A percentile compares a stretch with the other conserved stretches of the same genome.
phyloP scores from a whole-genome alignment of 441 rosid genomes.

The Cnidoscolus chayamansa region DNA sequence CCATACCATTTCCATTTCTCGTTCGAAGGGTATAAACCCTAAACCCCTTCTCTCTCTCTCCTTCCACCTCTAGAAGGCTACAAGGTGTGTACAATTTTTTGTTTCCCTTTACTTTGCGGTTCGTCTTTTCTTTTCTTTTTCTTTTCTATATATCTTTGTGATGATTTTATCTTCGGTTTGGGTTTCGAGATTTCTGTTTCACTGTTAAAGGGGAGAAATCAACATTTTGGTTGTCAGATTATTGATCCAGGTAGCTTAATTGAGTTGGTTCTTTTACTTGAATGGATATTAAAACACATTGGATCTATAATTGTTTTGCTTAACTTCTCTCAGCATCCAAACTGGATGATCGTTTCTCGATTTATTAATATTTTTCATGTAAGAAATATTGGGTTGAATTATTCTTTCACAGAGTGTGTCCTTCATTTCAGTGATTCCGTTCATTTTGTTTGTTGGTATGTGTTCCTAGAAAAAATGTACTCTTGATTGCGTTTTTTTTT shows the following conservation, averaged over 20 bases:
- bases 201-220: neutral
- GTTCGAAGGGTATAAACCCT: constrained; percentile 7
- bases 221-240: neutral
- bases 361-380: neutral
- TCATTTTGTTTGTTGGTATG: neutral
- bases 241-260: neutral
- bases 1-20: too few relatives aligned
- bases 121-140: neutral
- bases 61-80: neutral
- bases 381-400: neutral
- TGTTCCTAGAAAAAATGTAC: neutral
- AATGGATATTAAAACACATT: neutral
- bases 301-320: neutral
- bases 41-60: neutral
- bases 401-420: neutral
- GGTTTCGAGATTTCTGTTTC: too few relatives aligned
- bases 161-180: neutral
- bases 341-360: neutral
- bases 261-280: neutral
- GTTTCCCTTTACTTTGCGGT: too few relatives aligned
- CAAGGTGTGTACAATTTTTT: neutral
- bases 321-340: too few relatives aligned
- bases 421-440: neutral
- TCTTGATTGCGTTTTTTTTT: neutral
- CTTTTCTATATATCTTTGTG: neutral